Evolutionary conservation across 305 asterid genomes (phyloP), one percentile per base, ranked within the genome.

Genomic region (Fraxinus xanthoxyloides): DNA sequence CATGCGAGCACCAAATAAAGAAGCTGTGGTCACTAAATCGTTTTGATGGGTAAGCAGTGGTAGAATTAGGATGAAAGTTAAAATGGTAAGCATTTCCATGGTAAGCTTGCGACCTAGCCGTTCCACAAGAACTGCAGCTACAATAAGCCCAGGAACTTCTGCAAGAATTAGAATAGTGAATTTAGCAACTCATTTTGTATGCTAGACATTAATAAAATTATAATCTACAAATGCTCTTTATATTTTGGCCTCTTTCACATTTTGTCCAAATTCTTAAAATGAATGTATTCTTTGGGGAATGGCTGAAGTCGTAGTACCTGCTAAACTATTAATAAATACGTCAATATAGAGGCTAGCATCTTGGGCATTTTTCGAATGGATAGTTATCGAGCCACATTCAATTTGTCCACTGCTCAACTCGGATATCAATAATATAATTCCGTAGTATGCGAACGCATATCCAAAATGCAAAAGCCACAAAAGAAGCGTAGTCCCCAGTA

Each of bases 401-500:
- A 32, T 84, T 36, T 80, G 82, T 59, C 83, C 84, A 77, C 90
- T 79, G 87, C 92, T 90, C 74, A 92, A 79, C 82, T 92, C 85
- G 12, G 97, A 89, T 43, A 91, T 89, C 87, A 90, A 84, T 80
- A 92, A 73, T 72, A 87, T 78, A 82, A 92, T 80, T 30, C 97
- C 97, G 69, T 92, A 92, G 70, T 89, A 92, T 28, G 92, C 75
- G 51, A 91, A 91, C 69, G 94, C 84, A 84, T 70, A 86, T 26
- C 88, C 93, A 43, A 92, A 90, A 78, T 73, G 87, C 75, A 90
- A 63, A 65, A 87, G 32, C 94, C 93, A 89, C 51, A 89, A 69
- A 19, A 90, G 89, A 79, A 90, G 83, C 26, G 94, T 91, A 61
- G 92, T 90, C 40, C 83, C 63, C 17, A 80, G 38, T 46, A 90